Conservation (phyloP, 768 basidiomycete genomes). For the Hygrophoropsis aurantiaca region DNA sequence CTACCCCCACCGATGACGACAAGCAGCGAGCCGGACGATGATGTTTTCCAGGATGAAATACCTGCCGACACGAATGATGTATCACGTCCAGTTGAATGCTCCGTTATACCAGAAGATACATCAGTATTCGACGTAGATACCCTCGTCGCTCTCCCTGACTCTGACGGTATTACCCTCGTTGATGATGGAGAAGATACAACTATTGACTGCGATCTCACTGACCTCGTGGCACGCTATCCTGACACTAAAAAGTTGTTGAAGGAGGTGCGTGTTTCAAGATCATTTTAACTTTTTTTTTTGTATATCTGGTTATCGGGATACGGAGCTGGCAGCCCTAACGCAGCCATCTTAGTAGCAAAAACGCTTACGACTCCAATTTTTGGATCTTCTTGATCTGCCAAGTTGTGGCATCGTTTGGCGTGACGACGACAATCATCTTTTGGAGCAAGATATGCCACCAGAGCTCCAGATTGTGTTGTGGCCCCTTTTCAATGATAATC, state of each 20-base stretch:
- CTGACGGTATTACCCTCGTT: slow-evolving; percentile 27
- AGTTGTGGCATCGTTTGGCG: slow-evolving; percentile 19
- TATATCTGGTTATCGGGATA: neutral
- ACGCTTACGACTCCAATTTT: slow-evolving; percentile 15
- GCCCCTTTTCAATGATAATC: too few relatives aligned
- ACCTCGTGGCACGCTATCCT: slow-evolving; percentile 17
- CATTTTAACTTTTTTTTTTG: neutral
- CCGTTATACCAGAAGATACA: neutral
- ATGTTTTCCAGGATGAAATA: neutral
- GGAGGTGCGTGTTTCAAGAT: slow-evolving; percentile 17
- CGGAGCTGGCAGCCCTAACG: neutral
- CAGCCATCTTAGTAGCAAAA: slow-evolving; percentile 28
- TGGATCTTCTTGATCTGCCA: slow-evolving; percentile 22
- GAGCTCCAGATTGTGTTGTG: too few relatives aligned
- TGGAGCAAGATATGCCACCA: too few relatives aligned
- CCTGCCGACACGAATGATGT: neutral
- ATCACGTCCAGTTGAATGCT: neutral
- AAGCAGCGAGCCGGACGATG: neutral
- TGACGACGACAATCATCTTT: too few relatives aligned
- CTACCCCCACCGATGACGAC: slow-evolving; percentile 22
- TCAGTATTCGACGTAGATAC: neutral
- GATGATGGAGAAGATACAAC: slow-evolving; percentile 14
- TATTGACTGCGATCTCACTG: slow-evolving; percentile 15
- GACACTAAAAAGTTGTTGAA: slow-evolving; percentile 17
- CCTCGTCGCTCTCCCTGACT: slow-evolving; percentile 15